A percentile compares a stretch with the other conserved stretches of the same genome.
Evolutionary conservation across 441 rosid species (phyloP).

Genomic region (Aleurites moluccanus): DNA sequence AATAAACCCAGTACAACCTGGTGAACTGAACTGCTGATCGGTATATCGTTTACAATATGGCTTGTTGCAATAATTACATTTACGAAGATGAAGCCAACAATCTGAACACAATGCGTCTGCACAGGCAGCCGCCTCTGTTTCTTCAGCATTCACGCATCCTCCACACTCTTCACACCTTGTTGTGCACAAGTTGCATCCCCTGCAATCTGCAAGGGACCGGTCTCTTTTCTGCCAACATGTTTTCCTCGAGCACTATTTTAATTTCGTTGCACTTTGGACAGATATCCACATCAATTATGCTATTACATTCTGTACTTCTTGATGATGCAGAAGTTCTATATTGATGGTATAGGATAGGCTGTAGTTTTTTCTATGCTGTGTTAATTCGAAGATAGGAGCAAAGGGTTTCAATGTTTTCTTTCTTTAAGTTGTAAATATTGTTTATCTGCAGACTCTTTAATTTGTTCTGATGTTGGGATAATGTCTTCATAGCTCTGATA

Average conservation of each 20-base stretch:
- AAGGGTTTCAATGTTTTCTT: slow-evolving; percentile 57
- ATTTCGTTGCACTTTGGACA: slow-evolving; percentile 72
- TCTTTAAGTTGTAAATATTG: slow-evolving; percentile 57
- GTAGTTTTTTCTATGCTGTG: slow-evolving; percentile 14
- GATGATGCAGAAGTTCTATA: slow-evolving; percentile 17
- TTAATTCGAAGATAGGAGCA: slow-evolving; percentile 43
- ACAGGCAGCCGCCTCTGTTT: slow-evolving; percentile 56
- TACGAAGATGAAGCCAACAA: slow-evolving; percentile 78
- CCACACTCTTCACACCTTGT: slow-evolving; percentile 73
- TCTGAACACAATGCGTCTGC: slow-evolving; percentile 48
- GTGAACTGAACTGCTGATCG: slow-evolving; percentile 21
- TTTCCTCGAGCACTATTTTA: slow-evolving; percentile 74
- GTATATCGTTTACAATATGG: slow-evolving; percentile 63
- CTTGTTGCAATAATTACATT: slow-evolving; percentile 70
- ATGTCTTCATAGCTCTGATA: slow-evolving; percentile 46
- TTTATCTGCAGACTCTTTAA: slow-evolving; percentile 62
- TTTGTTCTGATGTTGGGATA: slow-evolving; percentile 35
- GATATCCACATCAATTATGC: slow-evolving; percentile 64
- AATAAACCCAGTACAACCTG: slow-evolving; percentile 37
- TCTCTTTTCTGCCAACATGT: slow-evolving; percentile 46
- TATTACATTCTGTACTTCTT: slow-evolving; percentile 38
- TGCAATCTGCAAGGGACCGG: slow-evolving; percentile 32
- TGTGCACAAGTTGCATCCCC: slow-evolving; percentile 62
- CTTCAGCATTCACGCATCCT: slow-evolving; percentile 43
- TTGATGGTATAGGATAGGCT: slow-evolving; percentile 40